phyloP scores from a whole-genome alignment of 129 eudicot species.

The Artemisia annua region DNA sequence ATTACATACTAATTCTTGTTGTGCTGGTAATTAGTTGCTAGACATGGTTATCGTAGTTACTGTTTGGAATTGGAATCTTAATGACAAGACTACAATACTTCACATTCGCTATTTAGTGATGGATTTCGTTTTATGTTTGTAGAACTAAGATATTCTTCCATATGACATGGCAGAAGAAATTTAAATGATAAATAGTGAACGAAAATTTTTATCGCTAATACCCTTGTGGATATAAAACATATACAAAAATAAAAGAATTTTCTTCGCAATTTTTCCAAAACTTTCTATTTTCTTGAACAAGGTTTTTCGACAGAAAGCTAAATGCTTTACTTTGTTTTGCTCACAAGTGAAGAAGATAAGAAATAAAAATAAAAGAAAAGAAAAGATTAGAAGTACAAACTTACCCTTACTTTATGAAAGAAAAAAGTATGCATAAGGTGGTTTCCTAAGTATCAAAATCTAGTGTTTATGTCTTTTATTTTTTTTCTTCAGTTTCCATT shows the following conservation, averaged over 20 bases:
- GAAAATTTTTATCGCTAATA: not conserved
- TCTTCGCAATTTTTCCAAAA: not conserved
- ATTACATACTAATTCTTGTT: no score
- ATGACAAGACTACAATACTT: no score
- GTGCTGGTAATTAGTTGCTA: no score
- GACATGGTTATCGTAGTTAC: no score
- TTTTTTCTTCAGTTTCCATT: conserved; percentile 13
- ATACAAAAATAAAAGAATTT: not conserved
- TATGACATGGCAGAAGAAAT: conserved; percentile 17
- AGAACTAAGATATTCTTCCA: not conserved
- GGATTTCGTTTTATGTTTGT: not conserved
- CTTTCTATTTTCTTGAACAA: conserved; percentile 16
- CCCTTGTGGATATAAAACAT: not conserved
- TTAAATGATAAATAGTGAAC: not conserved
- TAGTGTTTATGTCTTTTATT: no score
- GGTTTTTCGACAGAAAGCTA: conserved; percentile 13
- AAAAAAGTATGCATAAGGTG: conserved; percentile 13
- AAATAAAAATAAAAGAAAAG: not conserved
- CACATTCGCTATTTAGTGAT: no score
- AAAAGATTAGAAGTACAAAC: conserved; percentile 3
- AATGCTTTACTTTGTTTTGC: conserved; percentile 25
- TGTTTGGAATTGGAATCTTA: no score
- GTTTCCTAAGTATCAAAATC: conserved; percentile 19
- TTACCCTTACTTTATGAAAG: conserved; percentile 17
- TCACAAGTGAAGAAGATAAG: conserved; percentile 20